Conservation (phyloP, 2,329 filamentous ascomycete species). For the Pestalotiopsis sp. region DNA sequence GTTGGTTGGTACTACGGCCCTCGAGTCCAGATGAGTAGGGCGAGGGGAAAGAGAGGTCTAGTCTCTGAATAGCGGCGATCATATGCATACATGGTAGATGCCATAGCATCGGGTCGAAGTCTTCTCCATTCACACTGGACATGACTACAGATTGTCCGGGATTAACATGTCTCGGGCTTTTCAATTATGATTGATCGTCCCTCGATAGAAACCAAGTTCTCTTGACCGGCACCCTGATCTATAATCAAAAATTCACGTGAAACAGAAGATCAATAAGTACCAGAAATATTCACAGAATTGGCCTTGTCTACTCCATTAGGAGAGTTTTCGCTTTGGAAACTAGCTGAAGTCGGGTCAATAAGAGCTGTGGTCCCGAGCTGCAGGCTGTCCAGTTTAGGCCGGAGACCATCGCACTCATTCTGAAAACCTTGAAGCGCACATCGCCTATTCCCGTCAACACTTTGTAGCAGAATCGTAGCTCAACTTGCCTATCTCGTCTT, state of each 20-base stretch:
- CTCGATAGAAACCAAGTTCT: too few species aligned
- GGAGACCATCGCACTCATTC: background rate
- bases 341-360: too few species aligned
- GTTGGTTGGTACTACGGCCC: background rate
- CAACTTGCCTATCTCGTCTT: background rate
- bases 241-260: too few species aligned
- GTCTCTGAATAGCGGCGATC: background rate
- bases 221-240: too few species aligned
- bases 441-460: background rate
- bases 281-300: too few species aligned
- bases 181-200: too few species aligned
- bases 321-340: too few species aligned
- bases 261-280: too few species aligned
- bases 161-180: background rate
- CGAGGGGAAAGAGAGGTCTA: background rate
- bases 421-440: background rate
- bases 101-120: background rate
- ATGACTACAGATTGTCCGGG: background rate
- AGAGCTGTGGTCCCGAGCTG: too few species aligned
- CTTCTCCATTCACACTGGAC: background rate
- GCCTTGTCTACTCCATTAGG: too few species aligned
- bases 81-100: background rate
- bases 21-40: background rate
- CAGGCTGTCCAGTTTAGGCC: background rate
- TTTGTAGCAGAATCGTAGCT: background rate